phyloP scores from a whole-genome alignment of 1,139 yeast genomes.

The Pichia kudriavzevii region DNA sequence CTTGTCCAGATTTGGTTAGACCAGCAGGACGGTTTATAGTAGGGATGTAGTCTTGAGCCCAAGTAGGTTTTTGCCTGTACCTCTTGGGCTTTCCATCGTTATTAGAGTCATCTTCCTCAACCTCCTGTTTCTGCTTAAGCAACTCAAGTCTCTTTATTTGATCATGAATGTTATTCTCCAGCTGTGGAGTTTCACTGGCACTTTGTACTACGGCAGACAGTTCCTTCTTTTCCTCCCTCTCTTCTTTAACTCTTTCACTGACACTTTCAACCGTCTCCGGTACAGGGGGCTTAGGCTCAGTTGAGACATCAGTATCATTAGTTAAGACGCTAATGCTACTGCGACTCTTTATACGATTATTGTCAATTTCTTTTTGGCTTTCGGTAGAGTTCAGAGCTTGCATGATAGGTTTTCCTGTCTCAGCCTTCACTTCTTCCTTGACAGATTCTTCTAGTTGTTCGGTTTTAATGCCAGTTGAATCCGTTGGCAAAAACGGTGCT shows the following conservation, averaged over 20 bases:
- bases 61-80: conserved; percentile 61
- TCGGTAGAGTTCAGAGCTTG: background rate
- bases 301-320: conserved; percentile 37
- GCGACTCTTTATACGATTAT: conserved; percentile 21
- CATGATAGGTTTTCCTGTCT: background rate
- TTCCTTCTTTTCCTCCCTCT: background rate
- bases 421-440: background rate
- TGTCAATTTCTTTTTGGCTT: background rate
- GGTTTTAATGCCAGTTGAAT: conserved; percentile 3
- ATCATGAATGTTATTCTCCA: conserved; percentile 14
- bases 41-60: conserved; percentile 80
- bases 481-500: conserved; percentile 6
- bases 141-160: conserved; percentile 25
- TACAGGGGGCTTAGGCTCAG: conserved; percentile 31
- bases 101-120: conserved; percentile 12
- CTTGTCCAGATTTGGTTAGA: conserved; percentile 4
- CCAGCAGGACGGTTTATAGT: conserved; percentile 19
- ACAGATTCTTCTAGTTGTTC: background rate
- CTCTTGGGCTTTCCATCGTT: conserved; percentile 47
- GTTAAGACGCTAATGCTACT: conserved; percentile 42
- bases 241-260: background rate
- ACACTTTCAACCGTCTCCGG: background rate
- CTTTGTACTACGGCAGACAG: background rate
- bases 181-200: too few species aligned
- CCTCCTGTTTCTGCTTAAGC: conserved; percentile 22